Percentiles rank a stretch among this genome's conserved stretches.
These are phyloP conservation scores for Ogataea minuta DNA, from an alignment of 805 yeast species.

Conservation along the genomic window DNA sequence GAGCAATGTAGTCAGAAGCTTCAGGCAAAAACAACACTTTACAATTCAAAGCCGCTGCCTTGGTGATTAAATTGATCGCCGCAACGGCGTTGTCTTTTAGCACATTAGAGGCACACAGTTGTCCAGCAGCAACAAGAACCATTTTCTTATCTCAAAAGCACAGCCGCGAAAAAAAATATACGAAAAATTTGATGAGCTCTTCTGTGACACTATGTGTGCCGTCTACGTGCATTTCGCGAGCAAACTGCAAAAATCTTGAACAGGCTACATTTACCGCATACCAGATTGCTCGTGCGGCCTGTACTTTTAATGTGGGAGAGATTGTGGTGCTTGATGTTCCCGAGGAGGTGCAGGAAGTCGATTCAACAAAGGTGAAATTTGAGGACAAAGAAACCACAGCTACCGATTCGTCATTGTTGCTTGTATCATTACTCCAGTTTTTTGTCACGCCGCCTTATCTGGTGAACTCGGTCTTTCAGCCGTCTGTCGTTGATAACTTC, in stretches of 20 bases:
- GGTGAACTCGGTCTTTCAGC: conserved; percentile 57
- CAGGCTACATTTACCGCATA: conserved; percentile 74
- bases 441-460: conserved; percentile 85
- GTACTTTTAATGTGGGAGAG: conserved; percentile 69
- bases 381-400: conserved; percentile 22
- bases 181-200: conserved; percentile 4
- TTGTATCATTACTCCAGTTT: conserved; percentile 72
- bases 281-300: conserved; percentile 75
- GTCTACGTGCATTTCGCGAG: conserved; percentile 52
- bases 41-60: conserved; percentile 62
- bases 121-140: conserved; percentile 80
- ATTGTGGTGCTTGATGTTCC: conserved; percentile 64
- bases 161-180: conserved; percentile 5
- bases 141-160: conserved; percentile 28
- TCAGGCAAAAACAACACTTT: conserved; percentile 84
- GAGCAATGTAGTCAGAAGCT: conserved; percentile 85
- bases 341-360: conserved; percentile 26
- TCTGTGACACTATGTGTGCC: conserved; percentile 64
- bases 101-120: conserved; percentile 71
- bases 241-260: conserved; percentile 61
- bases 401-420: conserved; percentile 39
- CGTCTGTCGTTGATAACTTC: conserved; percentile 44
- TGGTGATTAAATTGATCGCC: conserved; percentile 57
- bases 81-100: conserved; percentile 56
- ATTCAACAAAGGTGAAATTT: conserved; percentile 33